Percentiles rank a stretch among this genome's conserved stretches.
These are phyloP conservation scores for Metarhizium rileyi DNA, from an alignment of 2,329 filamentous ascomycete species.

Conservation along the genomic window DNA sequence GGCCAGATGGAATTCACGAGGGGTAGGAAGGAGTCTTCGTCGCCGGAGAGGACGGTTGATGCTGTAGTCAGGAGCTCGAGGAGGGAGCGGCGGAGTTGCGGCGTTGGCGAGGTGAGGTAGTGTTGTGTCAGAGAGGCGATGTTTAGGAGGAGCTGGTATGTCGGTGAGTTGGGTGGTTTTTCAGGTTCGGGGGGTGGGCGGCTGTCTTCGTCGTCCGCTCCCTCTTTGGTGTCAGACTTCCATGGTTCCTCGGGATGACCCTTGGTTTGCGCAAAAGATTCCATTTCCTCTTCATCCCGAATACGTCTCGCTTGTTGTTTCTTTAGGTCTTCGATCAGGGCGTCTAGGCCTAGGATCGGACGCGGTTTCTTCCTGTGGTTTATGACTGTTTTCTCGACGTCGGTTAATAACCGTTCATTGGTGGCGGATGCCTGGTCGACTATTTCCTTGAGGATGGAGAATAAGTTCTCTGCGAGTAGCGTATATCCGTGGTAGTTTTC, in stretches of 20 bases:
- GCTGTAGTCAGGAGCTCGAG: slow-evolving; percentile 68
- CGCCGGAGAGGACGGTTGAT: slow-evolving; percentile 57
- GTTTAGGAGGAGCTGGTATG: slow-evolving; percentile 69
- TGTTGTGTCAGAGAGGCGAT: slow-evolving; percentile 81
- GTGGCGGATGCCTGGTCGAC: slow-evolving; percentile 70
- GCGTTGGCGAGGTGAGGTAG: slow-evolving; percentile 78
- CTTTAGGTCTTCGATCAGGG: slow-evolving; percentile 49
- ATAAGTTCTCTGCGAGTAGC: slow-evolving; percentile 73
- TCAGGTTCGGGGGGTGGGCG: slow-evolving; percentile 31
- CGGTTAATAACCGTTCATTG: slow-evolving; percentile 36
- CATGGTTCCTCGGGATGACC: slow-evolving; percentile 27
- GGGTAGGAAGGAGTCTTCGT: slow-evolving; percentile 79
- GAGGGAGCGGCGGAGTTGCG: slow-evolving; percentile 67
- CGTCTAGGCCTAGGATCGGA: slow-evolving; percentile 27
- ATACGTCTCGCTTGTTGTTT: slow-evolving; percentile 35
- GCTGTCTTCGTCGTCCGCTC: slow-evolving; percentile 25
- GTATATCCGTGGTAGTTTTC: slow-evolving; percentile 94
- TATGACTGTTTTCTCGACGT: slow-evolving; percentile 22
- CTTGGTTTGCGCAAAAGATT: slow-evolving; percentile 8
- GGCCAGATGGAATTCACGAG: slow-evolving; percentile 89
- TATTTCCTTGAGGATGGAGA: slow-evolving; percentile 71
- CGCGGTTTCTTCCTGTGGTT: slow-evolving; percentile 33
- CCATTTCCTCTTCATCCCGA: slow-evolving; percentile 25
- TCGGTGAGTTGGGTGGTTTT: slow-evolving; percentile 61
- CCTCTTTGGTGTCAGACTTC: slow-evolving; percentile 25